A percentile compares a stretch with the other conserved stretches of the same genome.
Conservation (phyloP, 2,329 filamentous ascomycete species). For the Xylariaceae sp. region DNA sequence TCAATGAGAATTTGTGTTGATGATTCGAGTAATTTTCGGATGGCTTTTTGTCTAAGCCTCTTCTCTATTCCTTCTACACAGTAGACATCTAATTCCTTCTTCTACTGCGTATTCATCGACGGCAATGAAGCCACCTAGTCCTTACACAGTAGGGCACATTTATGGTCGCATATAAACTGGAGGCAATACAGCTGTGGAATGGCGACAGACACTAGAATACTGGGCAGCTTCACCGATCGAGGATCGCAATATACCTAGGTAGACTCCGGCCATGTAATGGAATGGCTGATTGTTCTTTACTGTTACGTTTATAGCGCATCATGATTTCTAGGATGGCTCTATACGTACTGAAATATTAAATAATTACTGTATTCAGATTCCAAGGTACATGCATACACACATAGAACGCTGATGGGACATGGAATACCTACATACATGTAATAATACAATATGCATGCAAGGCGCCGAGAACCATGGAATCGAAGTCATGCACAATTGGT, state of each 20-base stretch:
- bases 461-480: neutral
- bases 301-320: neutral
- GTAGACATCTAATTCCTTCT: neutral
- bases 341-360: neutral
- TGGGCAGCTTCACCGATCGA: neutral
- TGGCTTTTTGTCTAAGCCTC: too few species aligned
- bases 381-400: too few species aligned
- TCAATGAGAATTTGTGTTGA: neutral
- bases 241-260: neutral
- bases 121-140: neutral
- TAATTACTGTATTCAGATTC: neutral
- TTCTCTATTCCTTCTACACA: too few species aligned
- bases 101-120: neutral
- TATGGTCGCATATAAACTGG: neutral
- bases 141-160: neutral
- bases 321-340: neutral
- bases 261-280: neutral
- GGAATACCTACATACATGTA: neutral
- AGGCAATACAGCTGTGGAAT: neutral
- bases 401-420: neutral
- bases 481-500: conserved; percentile 4
- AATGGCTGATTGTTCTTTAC: neutral
- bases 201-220: neutral
- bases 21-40: neutral
- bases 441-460: conserved; percentile 7